Base-by-base conservation (phyloP, 768 basidiomycete genomes). In the Hypholoma sublateritium region DNA sequence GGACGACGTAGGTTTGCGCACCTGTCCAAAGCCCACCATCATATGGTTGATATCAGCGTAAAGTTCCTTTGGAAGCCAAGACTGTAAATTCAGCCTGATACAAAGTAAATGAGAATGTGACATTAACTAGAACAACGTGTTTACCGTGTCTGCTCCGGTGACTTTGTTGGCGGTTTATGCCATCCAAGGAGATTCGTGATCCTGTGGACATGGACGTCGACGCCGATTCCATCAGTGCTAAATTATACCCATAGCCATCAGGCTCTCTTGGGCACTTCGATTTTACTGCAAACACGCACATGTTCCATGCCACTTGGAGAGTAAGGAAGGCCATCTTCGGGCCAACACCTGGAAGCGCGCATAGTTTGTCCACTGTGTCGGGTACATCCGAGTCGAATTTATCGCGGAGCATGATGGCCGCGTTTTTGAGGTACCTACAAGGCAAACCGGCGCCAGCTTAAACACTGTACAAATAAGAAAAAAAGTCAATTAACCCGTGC, bases 241-340 rank as follows among this genome's bases (percentile, higher is more conserved):
- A 49, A 34, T 14, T 28, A 42, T 47, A 36, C 21, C 21, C 13
- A 12, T 13, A 21, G 28, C 47, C 16, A 16, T 32, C 1, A 32
- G 28, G 2, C 5, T 32, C 28, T 32, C 28, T 17, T 14, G 6
- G n/a, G 16, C 44, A 13, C 6, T 22, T 11, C 6, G n/a, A 21
- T 19, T 2, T 34, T n/a, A 13, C 1, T 14, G 49, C 25, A 22
- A 17, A 13, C 12, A 67, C 87, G 54, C 64, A 91, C 89, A 92
- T 59, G 60, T 89, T 81, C 93, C 92, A 96, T 1, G 92, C 93
- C 24, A 82, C 82, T 62, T 94, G 93, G 2, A 96, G 77, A 1
- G 86, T 76, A 35, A 97, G 70, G 72, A 92, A 96, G 0, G 93
- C 93, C 94, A 98, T 97, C 71, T 99, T 98, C 0, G 95, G 96